Base-by-base conservation (phyloP, 306 rosid species). In the barrel medic (Medicago truncatula) region DNA sequence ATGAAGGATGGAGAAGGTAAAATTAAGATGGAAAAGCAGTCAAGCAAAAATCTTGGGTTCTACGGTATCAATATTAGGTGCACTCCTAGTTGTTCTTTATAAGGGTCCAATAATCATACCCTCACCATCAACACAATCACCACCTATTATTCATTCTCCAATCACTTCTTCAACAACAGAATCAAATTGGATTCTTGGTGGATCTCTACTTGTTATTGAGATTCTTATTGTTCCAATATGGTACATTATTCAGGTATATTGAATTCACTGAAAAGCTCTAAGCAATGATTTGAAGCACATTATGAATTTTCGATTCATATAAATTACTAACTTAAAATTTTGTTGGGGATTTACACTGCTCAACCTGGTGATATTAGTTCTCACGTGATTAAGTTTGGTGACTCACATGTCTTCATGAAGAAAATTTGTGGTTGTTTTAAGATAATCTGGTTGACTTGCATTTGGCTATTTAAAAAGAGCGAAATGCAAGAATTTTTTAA, bases 1-100 rank as follows among this genome's bases (percentile, higher is more conserved):
- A 59, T 62, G 38, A 72, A 90, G 96, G 88, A 90, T 87, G 89
- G 90, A 88, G 76, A 84, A 78, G 17, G 34, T 78, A 23, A 75
- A 25, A 75, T 16, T 77, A 53, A 75, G 84, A 85, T 81, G 87
- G 67, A 59, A 81, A 79, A 85, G 86, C 62, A 81, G 83, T 71
- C 78, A 17, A 58, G 84, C 89, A 14, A 90, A 90, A 83, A 75
- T 88, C 58, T 31, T 85, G 20, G 96, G 92, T 3, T 76, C 89
- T 0, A 12, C 17, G 6, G 34, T 88, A 36, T 90, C 90, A 2
- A 56, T 90, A 74, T 40, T 78, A 69, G 96, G 92, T 68, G 92
- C 92, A 71, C 64, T 86, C 7, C 54, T 75, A 31, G 83, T 85
- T 66, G 82, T 88, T 67, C 86, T 90, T 7, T 88, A 84, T 38